These are phyloP conservation scores for Keithomyces neogunnii DNA, from an alignment of 2,329 filamentous ascomycete genomes.

Conservation along the genomic window DNA sequence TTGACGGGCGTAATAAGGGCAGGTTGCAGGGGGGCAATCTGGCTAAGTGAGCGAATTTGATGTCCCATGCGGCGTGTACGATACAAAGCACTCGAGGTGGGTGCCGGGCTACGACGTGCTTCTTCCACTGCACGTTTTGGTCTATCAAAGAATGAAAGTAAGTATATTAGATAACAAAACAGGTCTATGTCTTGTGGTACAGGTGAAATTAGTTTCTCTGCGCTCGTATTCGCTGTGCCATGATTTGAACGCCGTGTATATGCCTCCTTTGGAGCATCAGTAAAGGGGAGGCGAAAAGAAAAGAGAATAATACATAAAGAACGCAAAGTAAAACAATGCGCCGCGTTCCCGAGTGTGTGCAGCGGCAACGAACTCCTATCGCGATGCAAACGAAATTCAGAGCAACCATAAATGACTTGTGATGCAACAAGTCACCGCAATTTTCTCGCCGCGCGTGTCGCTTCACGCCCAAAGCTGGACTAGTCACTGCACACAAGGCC, in stretches of 20 bases:
- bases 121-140: not conserved
- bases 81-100: not conserved
- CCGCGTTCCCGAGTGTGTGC: not conserved
- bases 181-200: slow-evolving; percentile 1
- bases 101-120: too few species aligned
- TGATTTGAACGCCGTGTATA: slow-evolving; percentile 1
- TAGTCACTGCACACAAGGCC: not conserved
- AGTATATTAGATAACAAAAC: slow-evolving; percentile 2
- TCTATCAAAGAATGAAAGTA: not conserved
- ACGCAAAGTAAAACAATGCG: not conserved
- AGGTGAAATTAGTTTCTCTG: not conserved
- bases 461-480: not conserved
- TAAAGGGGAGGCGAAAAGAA: not conserved
- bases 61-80: not conserved
- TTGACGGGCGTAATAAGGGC: slow-evolving; percentile 78
- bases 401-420: not conserved
- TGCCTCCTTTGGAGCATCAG: not conserved
- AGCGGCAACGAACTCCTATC: not conserved
- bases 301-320: too few species aligned
- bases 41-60: slow-evolving; percentile 71
- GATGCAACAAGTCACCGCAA: not conserved
- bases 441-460: not conserved
- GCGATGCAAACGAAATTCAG: slow-evolving; percentile 22
- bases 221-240: not conserved
- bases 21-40: slow-evolving; percentile 90